Percentiles rank a stretch among this genome's conserved stretches.
Evolutionary conservation across 306 rosid genomes (phyloP).

Genomic region (Prunus mume): DNA sequence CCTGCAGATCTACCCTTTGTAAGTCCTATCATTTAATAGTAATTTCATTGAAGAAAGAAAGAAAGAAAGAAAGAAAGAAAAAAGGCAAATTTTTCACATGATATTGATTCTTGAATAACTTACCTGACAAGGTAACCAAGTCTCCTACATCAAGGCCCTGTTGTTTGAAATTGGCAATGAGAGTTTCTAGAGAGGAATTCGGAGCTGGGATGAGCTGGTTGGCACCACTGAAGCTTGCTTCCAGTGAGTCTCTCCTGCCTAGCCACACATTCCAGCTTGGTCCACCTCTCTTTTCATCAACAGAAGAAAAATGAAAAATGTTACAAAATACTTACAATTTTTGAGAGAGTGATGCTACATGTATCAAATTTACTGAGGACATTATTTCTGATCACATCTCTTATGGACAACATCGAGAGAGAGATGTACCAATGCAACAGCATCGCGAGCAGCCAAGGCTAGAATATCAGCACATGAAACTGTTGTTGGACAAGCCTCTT

Average conservation of each 20-base stretch:
- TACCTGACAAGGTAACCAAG: conserved; percentile 75
- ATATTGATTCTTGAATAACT: background rate
- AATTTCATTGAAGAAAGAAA: background rate
- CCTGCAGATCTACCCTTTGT: conserved; percentile 33
- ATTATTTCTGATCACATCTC: background rate
- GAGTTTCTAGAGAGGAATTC: conserved; percentile 69
- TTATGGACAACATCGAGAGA: background rate
- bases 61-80: too few species aligned
- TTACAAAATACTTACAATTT: background rate
- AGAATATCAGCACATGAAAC: conserved; percentile 91
- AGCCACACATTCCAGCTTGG: conserved; percentile 66
- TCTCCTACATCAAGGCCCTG: conserved; percentile 72
- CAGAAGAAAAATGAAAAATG: background rate
- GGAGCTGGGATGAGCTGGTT: conserved; percentile 73
- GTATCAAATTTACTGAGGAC: background rate
- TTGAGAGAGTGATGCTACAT: background rate
- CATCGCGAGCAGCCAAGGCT: conserved; percentile 83
- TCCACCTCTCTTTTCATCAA: conserved; percentile 65
- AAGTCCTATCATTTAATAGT: background rate
- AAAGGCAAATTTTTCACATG: too few species aligned
- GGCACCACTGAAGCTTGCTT: conserved; percentile 78
- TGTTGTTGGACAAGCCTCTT: conserved; percentile 66
- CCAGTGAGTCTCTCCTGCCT: conserved; percentile 79
- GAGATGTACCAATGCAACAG: conserved; percentile 51
- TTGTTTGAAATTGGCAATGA: conserved; percentile 55